A percentile compares a stretch with the other conserved stretches of the same genome.
Evolutionary conservation across 495 filamentous ascomycete species (phyloP).

Genomic region (Penicillium canescens): DNA sequence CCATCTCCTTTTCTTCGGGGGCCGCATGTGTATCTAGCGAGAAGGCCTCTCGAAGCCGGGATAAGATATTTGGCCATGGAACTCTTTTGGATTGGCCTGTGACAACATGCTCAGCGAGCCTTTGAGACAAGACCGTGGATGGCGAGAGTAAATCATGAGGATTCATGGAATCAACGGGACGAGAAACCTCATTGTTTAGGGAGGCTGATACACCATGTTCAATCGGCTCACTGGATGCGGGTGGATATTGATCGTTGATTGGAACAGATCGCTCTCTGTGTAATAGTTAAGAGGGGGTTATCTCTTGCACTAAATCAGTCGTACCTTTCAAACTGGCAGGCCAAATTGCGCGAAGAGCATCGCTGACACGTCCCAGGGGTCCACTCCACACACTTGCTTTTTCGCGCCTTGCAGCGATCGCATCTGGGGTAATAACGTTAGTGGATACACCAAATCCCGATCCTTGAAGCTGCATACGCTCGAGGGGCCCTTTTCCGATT

Average conservation of each 20-base stretch:
- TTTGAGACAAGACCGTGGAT: constrained; percentile 13
- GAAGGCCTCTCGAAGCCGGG: constrained; percentile 20
- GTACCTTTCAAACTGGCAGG: constrained; percentile 17
- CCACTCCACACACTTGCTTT: constrained; percentile 21
- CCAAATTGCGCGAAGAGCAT: constrained; percentile 9
- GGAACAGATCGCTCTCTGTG: constrained; percentile 4
- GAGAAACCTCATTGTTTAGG: neutral
- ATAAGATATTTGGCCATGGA: constrained; percentile 18
- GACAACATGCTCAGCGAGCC: constrained; percentile 18
- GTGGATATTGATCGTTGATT: neutral
- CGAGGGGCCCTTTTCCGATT: constrained; percentile 22
- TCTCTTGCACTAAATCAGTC: neutral
- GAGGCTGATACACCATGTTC: neutral
- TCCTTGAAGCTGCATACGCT: constrained; percentile 12
- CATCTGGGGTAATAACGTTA: constrained; percentile 12
- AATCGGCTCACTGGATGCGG: neutral
- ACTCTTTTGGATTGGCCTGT: constrained; percentile 10
- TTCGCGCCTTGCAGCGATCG: constrained; percentile 18
- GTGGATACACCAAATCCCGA: neutral
- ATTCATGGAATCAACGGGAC: neutral
- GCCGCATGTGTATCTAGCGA: constrained; percentile 12
- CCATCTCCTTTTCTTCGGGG: constrained; percentile 13
- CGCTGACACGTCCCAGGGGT: constrained; percentile 16
- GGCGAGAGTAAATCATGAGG: constrained; percentile 7
- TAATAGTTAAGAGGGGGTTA: neutral